Percentiles rank a stretch among this genome's conserved stretches.
These are phyloP conservation scores for Botryotinia globosa DNA, from an alignment of 2,329 filamentous ascomycete species.

Conservation along the genomic window DNA sequence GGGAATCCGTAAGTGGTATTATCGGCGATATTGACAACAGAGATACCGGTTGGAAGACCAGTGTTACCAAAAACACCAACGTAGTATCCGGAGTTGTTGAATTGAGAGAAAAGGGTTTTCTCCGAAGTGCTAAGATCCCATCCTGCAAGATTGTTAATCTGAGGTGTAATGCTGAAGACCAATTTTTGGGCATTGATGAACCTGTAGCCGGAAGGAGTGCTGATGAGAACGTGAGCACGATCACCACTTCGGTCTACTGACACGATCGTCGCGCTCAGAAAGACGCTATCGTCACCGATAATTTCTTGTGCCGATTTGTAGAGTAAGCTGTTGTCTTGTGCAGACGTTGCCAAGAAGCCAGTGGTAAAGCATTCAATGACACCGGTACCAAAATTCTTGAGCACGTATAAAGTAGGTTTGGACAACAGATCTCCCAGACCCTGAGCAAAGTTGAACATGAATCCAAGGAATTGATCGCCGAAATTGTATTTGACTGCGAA, in stretches of 20 bases:
- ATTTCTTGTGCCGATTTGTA: conserved; percentile 23
- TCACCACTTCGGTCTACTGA: conserved; percentile 22
- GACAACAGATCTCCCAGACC: conserved; percentile 46
- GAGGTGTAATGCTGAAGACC: conserved; percentile 45
- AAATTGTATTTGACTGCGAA: conserved; percentile 39
- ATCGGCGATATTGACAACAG: conserved; percentile 34
- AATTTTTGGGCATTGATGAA: conserved; percentile 43
- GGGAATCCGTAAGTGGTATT: conserved; percentile 37
- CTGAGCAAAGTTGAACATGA: conserved; percentile 44
- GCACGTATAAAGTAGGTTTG: conserved; percentile 46
- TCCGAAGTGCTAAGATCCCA: conserved; percentile 43
- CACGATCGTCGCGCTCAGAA: conserved; percentile 25
- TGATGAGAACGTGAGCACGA: conserved; percentile 35
- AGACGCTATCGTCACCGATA: conserved; percentile 21
- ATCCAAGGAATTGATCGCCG: conserved; percentile 41
- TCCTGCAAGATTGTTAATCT: conserved; percentile 37
- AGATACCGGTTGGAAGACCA: conserved; percentile 35
- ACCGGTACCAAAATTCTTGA: conserved; percentile 42
- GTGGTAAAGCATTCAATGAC: conserved; percentile 23
- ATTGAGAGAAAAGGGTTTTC: conserved; percentile 40
- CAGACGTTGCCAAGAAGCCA: conserved; percentile 23
- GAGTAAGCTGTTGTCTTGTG: conserved; percentile 25
- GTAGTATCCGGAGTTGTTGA: conserved; percentile 42
- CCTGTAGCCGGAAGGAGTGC: conserved; percentile 36
- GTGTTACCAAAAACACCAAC: conserved; percentile 42